phyloP scores from a whole-genome alignment of 1,139 yeast species.

The Scheffersomyces lignicola region DNA sequence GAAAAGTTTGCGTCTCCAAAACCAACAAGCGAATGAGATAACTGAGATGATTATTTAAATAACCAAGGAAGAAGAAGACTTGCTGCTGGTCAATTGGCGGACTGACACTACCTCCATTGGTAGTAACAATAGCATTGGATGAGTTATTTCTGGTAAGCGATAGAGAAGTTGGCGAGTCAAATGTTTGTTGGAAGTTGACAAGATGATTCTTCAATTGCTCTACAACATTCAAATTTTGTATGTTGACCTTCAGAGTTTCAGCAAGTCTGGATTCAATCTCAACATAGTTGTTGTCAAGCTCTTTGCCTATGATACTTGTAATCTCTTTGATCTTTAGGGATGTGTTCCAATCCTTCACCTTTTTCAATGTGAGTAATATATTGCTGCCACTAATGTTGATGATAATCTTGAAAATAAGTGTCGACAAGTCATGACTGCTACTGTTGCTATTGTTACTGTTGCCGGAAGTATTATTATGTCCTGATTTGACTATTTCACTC shows the following conservation, averaged over 20 bases:
- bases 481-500: slow-evolving; percentile 24
- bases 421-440: slow-evolving; percentile 15
- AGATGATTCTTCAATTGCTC: slow-evolving; percentile 12
- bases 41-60: slow-evolving; percentile 5
- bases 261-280: slow-evolving; percentile 8
- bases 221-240: slow-evolving; percentile 7
- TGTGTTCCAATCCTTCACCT: slow-evolving; percentile 15
- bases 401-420: slow-evolving; percentile 25
- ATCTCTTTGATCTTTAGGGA: slow-evolving; percentile 16
- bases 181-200: slow-evolving; percentile 10
- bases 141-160: slow-evolving; percentile 8
- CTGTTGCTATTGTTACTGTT: slow-evolving; percentile 6
- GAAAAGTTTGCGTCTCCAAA: slow-evolving; percentile 20
- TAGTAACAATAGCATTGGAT: slow-evolving; percentile 5
- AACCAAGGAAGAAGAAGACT: slow-evolving; percentile 1
- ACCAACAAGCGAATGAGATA: slow-evolving; percentile 13
- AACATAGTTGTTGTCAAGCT: slow-evolving; percentile 2
- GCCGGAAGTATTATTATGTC: slow-evolving; percentile 16
- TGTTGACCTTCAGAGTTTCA: slow-evolving; percentile 7
- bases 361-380: slow-evolving; percentile 17
- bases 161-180: slow-evolving; percentile 10
- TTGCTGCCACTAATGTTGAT: slow-evolving; percentile 22
- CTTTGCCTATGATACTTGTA: neutral
- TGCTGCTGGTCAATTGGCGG: slow-evolving; percentile 4
- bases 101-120: slow-evolving; percentile 4